Percentiles rank a stretch among this genome's conserved stretches.
These are phyloP conservation scores for Mycothermus thermophilus DNA, from an alignment of 495 filamentous ascomycete species.

Conservation along the genomic window DNA sequence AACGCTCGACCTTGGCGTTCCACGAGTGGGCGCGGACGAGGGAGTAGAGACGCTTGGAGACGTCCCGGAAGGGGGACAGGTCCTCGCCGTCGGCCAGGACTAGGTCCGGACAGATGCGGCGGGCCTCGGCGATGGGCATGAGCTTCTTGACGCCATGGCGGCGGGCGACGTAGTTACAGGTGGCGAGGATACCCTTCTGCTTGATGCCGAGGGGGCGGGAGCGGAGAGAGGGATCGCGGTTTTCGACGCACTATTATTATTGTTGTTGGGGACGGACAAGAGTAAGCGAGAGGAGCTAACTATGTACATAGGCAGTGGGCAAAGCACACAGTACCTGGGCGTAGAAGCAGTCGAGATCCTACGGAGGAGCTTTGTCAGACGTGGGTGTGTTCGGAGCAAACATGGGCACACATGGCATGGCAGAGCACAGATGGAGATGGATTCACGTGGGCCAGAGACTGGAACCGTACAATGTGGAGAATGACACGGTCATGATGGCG, in stretches of 20 bases:
- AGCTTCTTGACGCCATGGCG: slow-evolving; percentile 65
- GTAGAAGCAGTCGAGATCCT: slow-evolving; percentile 94
- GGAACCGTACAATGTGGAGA: slow-evolving; percentile 59
- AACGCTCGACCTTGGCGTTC: slow-evolving; percentile 58
- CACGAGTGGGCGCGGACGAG: slow-evolving; percentile 58
- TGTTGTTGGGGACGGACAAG: too few species aligned
- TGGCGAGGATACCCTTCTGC: slow-evolving; percentile 81
- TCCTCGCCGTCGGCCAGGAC: slow-evolving; percentile 81
- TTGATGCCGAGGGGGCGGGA: slow-evolving; percentile 49
- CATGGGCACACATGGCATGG: too few species aligned
- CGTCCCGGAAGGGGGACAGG: slow-evolving; percentile 70
- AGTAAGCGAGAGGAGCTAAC: neutral
- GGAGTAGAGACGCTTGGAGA: slow-evolving; percentile 62
- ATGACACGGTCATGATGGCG: slow-evolving; percentile 56
- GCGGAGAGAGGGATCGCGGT: slow-evolving; percentile 59
- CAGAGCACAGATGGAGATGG: too few species aligned
- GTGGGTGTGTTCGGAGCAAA: too few species aligned
- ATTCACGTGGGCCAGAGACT: too few species aligned
- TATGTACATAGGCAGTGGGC: neutral
- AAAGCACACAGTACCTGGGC: slow-evolving; percentile 49
- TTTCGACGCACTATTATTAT: slow-evolving; percentile 58
- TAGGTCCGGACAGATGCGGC: slow-evolving; percentile 66
- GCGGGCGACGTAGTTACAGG: slow-evolving; percentile 88
- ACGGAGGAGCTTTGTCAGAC: too few species aligned
- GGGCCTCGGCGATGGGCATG: slow-evolving; percentile 68